phyloP scores from a whole-genome alignment of 2,329 filamentous ascomycete species.

The Trematosphaeria pertusa region DNA sequence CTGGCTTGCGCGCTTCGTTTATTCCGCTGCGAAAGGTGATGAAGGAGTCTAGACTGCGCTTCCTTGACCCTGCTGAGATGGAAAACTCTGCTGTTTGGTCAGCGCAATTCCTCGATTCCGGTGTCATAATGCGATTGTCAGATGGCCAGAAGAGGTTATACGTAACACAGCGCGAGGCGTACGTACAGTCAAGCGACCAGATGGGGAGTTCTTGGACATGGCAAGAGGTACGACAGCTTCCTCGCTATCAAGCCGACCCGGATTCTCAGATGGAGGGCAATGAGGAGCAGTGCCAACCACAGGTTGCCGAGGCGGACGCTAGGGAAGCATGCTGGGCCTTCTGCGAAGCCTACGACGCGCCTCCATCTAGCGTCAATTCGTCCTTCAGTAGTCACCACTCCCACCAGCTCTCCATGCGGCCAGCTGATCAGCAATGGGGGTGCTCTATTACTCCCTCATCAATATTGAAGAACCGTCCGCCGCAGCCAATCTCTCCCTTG shows the following conservation, averaged over 20 bases:
- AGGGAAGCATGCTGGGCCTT: conserved; percentile 72
- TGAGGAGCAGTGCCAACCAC: conserved; percentile 43
- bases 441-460: conserved; percentile 44
- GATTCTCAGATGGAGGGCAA: conserved; percentile 41
- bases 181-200: conserved; percentile 68
- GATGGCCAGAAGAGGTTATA: conserved; percentile 70
- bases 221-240: conserved; percentile 70
- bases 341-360: conserved; percentile 68
- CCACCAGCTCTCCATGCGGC: conserved; percentile 41
- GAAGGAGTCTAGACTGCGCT: conserved; percentile 74
- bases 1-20: conserved; percentile 72
- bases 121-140: conserved; percentile 74
- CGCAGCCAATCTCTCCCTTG: conserved; percentile 44
- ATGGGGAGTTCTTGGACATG: conserved; percentile 68
- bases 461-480: conserved; percentile 38
- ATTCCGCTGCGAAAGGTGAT: conserved; percentile 79
- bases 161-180: conserved; percentile 77
- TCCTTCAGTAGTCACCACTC: conserved; percentile 52
- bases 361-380: conserved; percentile 53
- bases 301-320: conserved; percentile 67
- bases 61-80: conserved; percentile 75
- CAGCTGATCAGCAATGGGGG: conserved; percentile 42
- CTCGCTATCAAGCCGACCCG: conserved; percentile 60
- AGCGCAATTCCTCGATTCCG: conserved; percentile 71
- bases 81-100: conserved; percentile 75